phyloP scores from a whole-genome alignment of 2,329 filamentous ascomycete genomes.

The Aspergillus ustus region DNA sequence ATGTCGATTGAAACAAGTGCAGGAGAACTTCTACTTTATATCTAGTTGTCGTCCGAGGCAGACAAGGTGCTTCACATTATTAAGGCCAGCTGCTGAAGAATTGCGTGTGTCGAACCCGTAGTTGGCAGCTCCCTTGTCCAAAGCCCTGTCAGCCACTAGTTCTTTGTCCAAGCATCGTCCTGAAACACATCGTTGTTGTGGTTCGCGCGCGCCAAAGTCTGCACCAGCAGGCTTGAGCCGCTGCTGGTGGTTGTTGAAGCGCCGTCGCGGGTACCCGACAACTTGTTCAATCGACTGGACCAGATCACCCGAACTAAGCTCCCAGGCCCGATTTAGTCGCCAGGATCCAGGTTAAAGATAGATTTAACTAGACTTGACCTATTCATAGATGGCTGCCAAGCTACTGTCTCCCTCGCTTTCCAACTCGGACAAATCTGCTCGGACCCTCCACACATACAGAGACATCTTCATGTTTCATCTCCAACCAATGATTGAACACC shows the following conservation, averaged over 20 bases:
- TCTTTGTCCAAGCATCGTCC: constrained; percentile 2
- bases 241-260: constrained; percentile 11
- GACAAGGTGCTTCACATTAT: constrained; percentile 2
- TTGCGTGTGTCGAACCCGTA: background rate
- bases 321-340: constrained; percentile 7
- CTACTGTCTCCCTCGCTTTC: background rate
- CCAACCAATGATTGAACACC: constrained; percentile 12
- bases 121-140: background rate
- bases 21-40: constrained; percentile 5
- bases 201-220: constrained; percentile 17
- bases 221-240: background rate
- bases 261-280: constrained; percentile 12
- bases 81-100: background rate
- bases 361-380: constrained; percentile 4
- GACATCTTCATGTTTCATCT: constrained; percentile 3
- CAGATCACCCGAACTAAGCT: background rate
- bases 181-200: constrained; percentile 15
- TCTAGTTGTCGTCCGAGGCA: constrained; percentile 1
- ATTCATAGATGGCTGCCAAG: constrained; percentile 11
- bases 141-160: constrained; percentile 10
- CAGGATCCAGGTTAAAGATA: constrained; percentile 9
- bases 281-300: constrained; percentile 1
- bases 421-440: background rate
- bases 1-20: constrained; percentile 15
- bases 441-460: background rate